phyloP scores from a whole-genome alignment of 2,329 filamentous ascomycete species.

The Aaosphaeria pasadenensis region DNA sequence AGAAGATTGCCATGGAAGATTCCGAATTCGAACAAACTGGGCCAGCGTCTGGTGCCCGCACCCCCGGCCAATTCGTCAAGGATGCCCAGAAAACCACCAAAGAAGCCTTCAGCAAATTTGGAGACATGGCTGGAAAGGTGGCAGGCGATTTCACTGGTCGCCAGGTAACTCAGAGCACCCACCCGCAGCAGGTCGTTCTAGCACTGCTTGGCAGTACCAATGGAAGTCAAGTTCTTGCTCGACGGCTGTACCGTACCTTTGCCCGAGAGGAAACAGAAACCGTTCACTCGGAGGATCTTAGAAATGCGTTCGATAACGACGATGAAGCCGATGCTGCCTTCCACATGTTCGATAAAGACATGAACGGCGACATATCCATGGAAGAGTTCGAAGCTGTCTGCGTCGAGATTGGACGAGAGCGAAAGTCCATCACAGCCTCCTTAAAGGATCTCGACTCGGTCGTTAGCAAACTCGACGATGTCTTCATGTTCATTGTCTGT shows the following conservation, averaged over 20 bases:
- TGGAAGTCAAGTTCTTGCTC: constrained; percentile 79
- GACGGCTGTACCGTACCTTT: constrained; percentile 85
- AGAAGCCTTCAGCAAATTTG: constrained; percentile 73
- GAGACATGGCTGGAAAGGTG: constrained; percentile 79
- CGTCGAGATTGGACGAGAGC: constrained; percentile 90
- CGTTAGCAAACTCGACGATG: constrained; percentile 81
- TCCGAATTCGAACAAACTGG: constrained; percentile 64
- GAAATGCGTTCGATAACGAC: constrained; percentile 71
- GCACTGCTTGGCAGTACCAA: constrained; percentile 69
- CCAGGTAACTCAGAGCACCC: constrained; percentile 63
- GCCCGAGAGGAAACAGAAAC: constrained; percentile 72
- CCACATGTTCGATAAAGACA: constrained; percentile 89
- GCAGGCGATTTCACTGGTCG: constrained; percentile 90
- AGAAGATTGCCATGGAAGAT: constrained; percentile 66
- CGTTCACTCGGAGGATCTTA: constrained; percentile 74
- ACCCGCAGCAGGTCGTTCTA: constrained; percentile 80
- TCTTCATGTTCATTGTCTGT: constrained; percentile 82
- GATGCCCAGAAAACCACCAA: constrained; percentile 71
- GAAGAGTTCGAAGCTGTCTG: constrained; percentile 91
- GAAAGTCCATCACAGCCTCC: constrained; percentile 91
- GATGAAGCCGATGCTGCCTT: constrained; percentile 91
- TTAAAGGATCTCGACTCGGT: constrained; percentile 94
- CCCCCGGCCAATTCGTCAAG: constrained; percentile 69
- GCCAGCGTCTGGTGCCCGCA: constrained; percentile 61
- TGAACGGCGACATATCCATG: constrained; percentile 95